Percentiles rank a stretch among this genome's conserved stretches.
phyloP scores from a whole-genome alignment of 129 eudicot species.

The Flaveria robusta region DNA sequence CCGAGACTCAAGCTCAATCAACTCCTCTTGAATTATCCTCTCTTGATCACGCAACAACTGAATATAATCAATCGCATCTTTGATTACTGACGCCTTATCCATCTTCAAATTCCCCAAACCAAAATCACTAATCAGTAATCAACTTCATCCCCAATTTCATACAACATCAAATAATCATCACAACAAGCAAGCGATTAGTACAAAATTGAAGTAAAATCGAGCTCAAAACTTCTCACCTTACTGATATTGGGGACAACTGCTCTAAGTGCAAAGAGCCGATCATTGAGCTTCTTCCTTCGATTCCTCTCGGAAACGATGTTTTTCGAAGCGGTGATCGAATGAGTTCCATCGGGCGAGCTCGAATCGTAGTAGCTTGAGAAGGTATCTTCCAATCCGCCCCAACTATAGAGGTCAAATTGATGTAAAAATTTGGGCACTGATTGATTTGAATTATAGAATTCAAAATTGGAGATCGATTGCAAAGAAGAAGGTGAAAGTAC shows the following conservation, averaged over 20 bases:
- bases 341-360: conserved; percentile 83
- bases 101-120: conserved; percentile 39
- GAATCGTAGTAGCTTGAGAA: conserved; percentile 67
- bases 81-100: conserved; percentile 90
- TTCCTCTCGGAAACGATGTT: conserved; percentile 84
- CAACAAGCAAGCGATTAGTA: no score
- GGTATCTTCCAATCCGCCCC: conserved; percentile 53
- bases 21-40: conserved; percentile 50
- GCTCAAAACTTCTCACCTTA: conserved; percentile 46
- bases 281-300: conserved; percentile 76
- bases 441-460: not conserved
- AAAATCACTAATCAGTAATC: not conserved
- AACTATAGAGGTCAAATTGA: conserved; percentile 24
- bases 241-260: conserved; percentile 88
- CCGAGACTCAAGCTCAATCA: conserved; percentile 51
- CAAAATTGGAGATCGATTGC: not conserved
- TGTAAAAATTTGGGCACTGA: not conserved
- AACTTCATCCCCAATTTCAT: no score
- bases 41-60: conserved; percentile 65
- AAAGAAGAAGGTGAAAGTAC: conserved; percentile 11
- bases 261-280: conserved; percentile 79
- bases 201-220: not conserved
- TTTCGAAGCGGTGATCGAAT: conserved; percentile 55
- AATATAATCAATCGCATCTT: conserved; percentile 77
- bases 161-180: not conserved